These are phyloP conservation scores for Rhypophila decipiens DNA, from an alignment of 495 filamentous ascomycete genomes.

Conservation along the genomic window DNA sequence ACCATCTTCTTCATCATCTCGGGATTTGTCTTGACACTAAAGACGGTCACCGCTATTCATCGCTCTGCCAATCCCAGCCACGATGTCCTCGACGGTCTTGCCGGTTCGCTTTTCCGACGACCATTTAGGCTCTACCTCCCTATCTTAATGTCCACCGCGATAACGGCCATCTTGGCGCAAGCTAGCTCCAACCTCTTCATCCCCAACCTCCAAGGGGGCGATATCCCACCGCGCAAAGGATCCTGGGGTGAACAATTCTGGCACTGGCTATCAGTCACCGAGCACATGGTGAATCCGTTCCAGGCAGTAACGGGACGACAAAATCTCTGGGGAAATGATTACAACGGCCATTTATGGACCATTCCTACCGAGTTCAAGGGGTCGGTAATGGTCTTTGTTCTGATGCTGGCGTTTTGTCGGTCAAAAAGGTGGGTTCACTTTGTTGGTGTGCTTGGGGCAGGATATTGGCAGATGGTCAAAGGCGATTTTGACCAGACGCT, in stretches of 20 bases:
- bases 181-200: slow-evolving; percentile 2
- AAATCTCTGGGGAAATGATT: slow-evolving; percentile 33
- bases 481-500: slow-evolving; percentile 5
- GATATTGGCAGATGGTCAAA: slow-evolving; percentile 7
- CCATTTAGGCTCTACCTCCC: slow-evolving; percentile 12
- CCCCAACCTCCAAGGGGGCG: slow-evolving; percentile 1
- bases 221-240: background rate
- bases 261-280: slow-evolving; percentile 5
- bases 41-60: slow-evolving; percentile 38
- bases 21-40: slow-evolving; percentile 52
- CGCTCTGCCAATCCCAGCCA: background rate
- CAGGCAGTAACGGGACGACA: slow-evolving; percentile 5
- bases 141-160: background rate
- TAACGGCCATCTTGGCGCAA: slow-evolving; percentile 3
- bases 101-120: slow-evolving; percentile 10
- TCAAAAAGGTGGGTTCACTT: background rate
- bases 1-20: slow-evolving; percentile 61
- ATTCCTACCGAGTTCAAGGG: slow-evolving; percentile 53
- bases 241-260: slow-evolving; percentile 6
- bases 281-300: slow-evolving; percentile 35
- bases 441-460: background rate
- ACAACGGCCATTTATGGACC: slow-evolving; percentile 30
- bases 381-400: slow-evolving; percentile 21
- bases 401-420: background rate
- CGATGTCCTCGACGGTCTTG: slow-evolving; percentile 2